phyloP scores from a whole-genome alignment of 108 stramenopile genomes.

The Nitzschia sp. region DNA sequence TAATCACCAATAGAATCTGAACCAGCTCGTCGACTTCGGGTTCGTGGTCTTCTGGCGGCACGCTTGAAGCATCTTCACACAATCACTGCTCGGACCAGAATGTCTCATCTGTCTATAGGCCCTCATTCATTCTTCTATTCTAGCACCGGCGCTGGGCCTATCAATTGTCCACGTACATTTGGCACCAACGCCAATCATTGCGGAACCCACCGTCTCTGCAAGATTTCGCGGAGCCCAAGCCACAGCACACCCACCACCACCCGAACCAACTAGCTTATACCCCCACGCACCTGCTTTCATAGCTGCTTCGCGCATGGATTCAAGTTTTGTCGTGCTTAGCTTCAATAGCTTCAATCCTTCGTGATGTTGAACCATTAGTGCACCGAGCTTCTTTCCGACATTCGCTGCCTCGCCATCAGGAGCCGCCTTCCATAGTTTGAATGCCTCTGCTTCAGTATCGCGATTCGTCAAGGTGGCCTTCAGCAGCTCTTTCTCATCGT shows the following conservation, averaged over 20 bases:
- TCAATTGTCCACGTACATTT: constrained; percentile 34
- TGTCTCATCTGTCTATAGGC: too few relatives aligned
- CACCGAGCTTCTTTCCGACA: constrained; percentile 8
- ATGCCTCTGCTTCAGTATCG: constrained; percentile 25
- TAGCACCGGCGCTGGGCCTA: constrained; percentile 22
- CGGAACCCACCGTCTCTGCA: constrained; percentile 15
- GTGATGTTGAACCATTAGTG: constrained; percentile 35
- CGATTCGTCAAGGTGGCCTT: constrained; percentile 40
- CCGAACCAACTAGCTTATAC: constrained; percentile 45
- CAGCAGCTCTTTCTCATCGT: constrained; percentile 18
- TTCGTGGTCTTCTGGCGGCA: neutral
- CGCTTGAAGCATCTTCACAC: neutral
- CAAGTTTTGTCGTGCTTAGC: constrained; percentile 32
- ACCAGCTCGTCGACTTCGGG: constrained; percentile 1
- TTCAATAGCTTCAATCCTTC: constrained; percentile 34
- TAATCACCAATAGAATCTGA: constrained; percentile 17
- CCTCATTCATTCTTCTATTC: constrained; percentile 12
- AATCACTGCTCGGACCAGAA: too few relatives aligned
- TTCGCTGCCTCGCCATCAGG: neutral
- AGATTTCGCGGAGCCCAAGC: constrained; percentile 28
- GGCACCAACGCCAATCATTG: constrained; percentile 29
- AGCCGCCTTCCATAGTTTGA: constrained; percentile 25
- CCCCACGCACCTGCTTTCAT: constrained; percentile 46
- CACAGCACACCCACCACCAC: constrained; percentile 47
- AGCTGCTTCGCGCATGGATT: constrained; percentile 38